Evolutionary conservation across 495 filamentous ascomycete species (phyloP), one percentile per base, ranked within the genome.

Genomic region (Neurospora sp.): DNA sequence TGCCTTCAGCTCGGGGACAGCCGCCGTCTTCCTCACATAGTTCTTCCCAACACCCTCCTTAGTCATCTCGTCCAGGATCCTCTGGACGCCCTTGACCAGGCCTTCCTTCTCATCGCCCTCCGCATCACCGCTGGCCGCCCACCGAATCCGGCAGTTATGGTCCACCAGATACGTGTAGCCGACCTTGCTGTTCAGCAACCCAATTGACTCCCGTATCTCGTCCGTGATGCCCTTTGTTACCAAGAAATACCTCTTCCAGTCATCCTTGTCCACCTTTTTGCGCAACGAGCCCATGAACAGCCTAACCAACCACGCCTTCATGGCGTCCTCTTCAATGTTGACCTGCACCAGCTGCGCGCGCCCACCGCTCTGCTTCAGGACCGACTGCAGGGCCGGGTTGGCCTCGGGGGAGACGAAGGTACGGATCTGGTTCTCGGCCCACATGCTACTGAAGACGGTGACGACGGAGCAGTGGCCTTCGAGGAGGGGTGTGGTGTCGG

Each of bases 151-250:
- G 82, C 93, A 96, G 68, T 93, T 83, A 76, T 88, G 84, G 83
- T 99, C 96, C 72, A 99, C 81, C 71, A 99, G 85, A 83, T 97
- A 99, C 37, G 94, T 92, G 84, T 98, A 98, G 14, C 96, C 96
- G 12, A 97, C 94, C 82, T 92, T 94, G 48, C 86, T 87, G 81
- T 98, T 99, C 80, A 93, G 79, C 78, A 96, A 82, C 4, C 93
- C 94, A 74, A 98, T 90, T 41, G 86, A 84, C 79, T 94, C 91
- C 71, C 90, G 88, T 38, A 97, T 88, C 27, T 90, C 84, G 41
- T 93, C 89, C 0, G 85, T 87, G 44, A 99, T 77, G 0, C 94
- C 96, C 76, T 83, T 91, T 73, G 88, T 81, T n/a, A 98, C 89
- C 39, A 98, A 73, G 79, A 98, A 98, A 77, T 97, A 97, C 76